Evolutionary conservation across 805 yeast species (phyloP), one percentile per base, ranked within the genome.

Genomic region (Candida taoyuanica): DNA sequence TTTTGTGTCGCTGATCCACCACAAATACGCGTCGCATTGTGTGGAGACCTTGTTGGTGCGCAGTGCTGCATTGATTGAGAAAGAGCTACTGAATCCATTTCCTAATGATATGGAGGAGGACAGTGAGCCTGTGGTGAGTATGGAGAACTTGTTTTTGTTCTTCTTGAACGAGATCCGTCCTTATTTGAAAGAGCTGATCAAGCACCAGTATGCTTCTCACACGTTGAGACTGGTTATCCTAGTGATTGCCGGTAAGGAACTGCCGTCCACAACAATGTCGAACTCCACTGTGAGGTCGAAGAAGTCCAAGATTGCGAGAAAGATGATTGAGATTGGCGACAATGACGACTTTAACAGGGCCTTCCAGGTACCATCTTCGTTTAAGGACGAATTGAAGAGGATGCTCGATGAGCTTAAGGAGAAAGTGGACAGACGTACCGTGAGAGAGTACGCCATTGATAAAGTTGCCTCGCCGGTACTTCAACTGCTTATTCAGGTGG

Each of bases 11-110:
- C 68, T 89, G 47, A 74, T 93, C 4, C 78, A 78, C 49, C 97
- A 93, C 54, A 88, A 89, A 58, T 91, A 87, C 56, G 79, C 96
- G 2, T 89, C 97, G 1, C 98, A 93, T 60, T 95, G 94, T 44
- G 67, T 88, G 37, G 98, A 91, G 59, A 85, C 98, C 0, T 67
- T 88, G 26, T 60, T 91, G 20, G 84, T 83, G 21, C 70, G 91
- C 58, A 60, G 77, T 37, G 91, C 96, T 3, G 76, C 85, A 1
- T 58, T 83, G 38, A 70, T 85, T 12, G 95, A 85, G 56, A 76
- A 77, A 48, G 96, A 87, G 56, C 54, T 85, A 20, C 60, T 81
- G 34, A 65, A 67, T 3, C 71, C 69, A 31, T 58, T 55, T 24
- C 65, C 67, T 26, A 67, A 61, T 17, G 55, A 49, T 15, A n/a